Evolutionary conservation across 2,329 filamentous ascomycete species (phyloP), one percentile per base, ranked within the genome.

Genomic region (Colletotrichum karsti): DNA sequence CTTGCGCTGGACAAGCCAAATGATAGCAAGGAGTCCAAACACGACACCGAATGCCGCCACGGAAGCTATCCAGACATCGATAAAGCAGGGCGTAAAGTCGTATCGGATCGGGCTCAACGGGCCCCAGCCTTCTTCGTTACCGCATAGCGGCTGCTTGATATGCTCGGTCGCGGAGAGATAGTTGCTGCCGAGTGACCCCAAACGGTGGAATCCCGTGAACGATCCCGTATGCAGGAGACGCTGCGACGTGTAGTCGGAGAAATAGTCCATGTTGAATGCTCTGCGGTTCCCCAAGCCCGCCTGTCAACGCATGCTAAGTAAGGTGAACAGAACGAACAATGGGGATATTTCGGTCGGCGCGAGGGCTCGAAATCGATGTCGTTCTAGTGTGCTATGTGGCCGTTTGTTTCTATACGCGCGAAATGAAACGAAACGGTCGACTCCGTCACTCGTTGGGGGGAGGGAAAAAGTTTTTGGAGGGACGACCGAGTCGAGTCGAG

Each of bases 61-160:
- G 2, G 87, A 82, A 35, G 92, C 89, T 67, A 98, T 89, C 89
- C 93, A 95, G 22, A 97, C 89, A 78, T 99, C 97, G 74, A 98
- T 90, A 77, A 99, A 99, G 84, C 96, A 99, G 42, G 96, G 95
- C 15, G 96, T 98, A 75, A 99, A 94, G 82, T 99, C 96, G 80
- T 94, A 98, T 78, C 95, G 88, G 72, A 90, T 86, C 37, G 91
- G 90, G 80, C 94, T 98, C 77, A 99, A 78, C 22, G 96, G 96
- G 1, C 97, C 97, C 96, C 96, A 99, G 75, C 96, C 97, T 81
- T 98, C 95, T 61, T 86, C 84, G 81, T 97, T 96, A 78, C 92
- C 90, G 82, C 95, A 98, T 79, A 98, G 84, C 65, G 93, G 90
- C 78, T 97, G 92, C 72, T 82, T 82, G 75, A 84, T 83, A 30